Evolutionary conservation across 2,329 filamentous ascomycete genomes (phyloP).

Genomic region (Ramichloridium luteum): DNA sequence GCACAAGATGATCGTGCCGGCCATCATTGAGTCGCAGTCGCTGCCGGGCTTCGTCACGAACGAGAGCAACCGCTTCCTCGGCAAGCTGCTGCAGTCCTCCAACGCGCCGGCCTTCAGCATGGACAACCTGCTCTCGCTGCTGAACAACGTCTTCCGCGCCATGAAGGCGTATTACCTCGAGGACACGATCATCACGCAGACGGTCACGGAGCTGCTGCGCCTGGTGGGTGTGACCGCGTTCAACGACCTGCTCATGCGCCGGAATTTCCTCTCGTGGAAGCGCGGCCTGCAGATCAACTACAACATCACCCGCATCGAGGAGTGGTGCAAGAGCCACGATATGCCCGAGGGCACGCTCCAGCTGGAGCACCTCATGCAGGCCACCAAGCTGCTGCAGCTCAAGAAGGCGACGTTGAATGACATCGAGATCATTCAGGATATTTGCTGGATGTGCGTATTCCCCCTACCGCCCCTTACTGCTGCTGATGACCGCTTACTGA

Average conservation of each 20-base stretch:
- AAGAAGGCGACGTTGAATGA: constrained; percentile 99
- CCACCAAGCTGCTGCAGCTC: constrained; percentile 91
- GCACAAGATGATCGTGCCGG: constrained; percentile 98
- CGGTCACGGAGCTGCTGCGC: constrained; percentile 81
- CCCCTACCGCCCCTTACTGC: neutral
- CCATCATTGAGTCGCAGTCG: constrained; percentile 97
- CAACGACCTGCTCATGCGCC: constrained; percentile 93
- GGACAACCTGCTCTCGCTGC: constrained; percentile 89
- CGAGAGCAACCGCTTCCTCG: constrained; percentile 94
- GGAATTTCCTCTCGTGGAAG: constrained; percentile 99
- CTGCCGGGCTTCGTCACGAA: constrained; percentile 97
- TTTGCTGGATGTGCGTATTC: constrained; percentile 96
- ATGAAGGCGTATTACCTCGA: constrained; percentile 99
- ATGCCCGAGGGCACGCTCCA: constrained; percentile 98
- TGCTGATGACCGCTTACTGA: constrained; percentile 8
- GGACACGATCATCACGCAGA: constrained; percentile 90
- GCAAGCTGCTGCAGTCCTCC: constrained; percentile 86
- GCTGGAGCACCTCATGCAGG: constrained; percentile 98
- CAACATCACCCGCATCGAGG: constrained; percentile 97
- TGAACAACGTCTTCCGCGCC: constrained; percentile 95
- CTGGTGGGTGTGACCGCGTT: constrained; percentile 96
- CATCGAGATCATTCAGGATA: constrained; percentile 99
- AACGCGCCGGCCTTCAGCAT: constrained; percentile 95
- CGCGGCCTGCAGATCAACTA: constrained; percentile 98
- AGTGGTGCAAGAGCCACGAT: constrained; percentile 99